Evolutionary conservation across 2,329 filamentous ascomycete species (phyloP).

Genomic region (Mycosphaerella arachidis): DNA sequence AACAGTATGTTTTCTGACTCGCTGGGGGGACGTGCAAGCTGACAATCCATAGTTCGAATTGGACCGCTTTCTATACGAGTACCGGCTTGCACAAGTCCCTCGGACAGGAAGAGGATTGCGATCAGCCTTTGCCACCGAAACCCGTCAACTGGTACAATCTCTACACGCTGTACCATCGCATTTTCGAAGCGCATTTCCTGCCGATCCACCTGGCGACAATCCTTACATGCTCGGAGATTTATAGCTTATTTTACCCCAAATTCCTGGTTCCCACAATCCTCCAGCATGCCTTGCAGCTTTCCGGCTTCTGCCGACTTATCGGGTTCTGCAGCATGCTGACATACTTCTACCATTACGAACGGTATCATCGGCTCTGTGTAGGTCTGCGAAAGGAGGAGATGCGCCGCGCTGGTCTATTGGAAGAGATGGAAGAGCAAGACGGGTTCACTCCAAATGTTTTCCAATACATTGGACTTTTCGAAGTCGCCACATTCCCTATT

Average conservation of each 20-base stretch:
- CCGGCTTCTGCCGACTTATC: conserved; percentile 55
- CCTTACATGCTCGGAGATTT: conserved; percentile 59
- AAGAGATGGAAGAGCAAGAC: conserved; percentile 49
- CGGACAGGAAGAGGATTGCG: conserved; percentile 17
- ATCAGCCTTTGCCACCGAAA: conserved; percentile 16
- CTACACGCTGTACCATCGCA: conserved; percentile 57
- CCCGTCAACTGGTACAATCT: conserved; percentile 46
- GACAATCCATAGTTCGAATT: conserved; percentile 25
- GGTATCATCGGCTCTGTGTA: conserved; percentile 61
- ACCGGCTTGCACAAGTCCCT: conserved; percentile 28
- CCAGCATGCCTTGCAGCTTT: conserved; percentile 56
- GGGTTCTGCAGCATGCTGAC: conserved; percentile 60
- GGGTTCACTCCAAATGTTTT: conserved; percentile 25
- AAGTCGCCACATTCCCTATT: conserved; percentile 62
- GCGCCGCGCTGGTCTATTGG: conserved; percentile 58
- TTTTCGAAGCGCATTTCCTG: conserved; percentile 72
- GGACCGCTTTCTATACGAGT: conserved; percentile 30
- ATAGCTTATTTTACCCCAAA: conserved; percentile 51
- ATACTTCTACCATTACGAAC: conserved; percentile 64
- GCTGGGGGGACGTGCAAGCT: conserved; percentile 1
- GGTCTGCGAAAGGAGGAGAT: conserved; percentile 61
- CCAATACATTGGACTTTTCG: conserved; percentile 48
- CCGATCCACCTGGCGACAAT: conserved; percentile 64
- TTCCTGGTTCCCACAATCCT: conserved; percentile 51
- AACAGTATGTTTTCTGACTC: conserved; percentile 23